These are phyloP conservation scores for Sclerotinia nivalis DNA, from an alignment of 2,329 filamentous ascomycete genomes.

Conservation along the genomic window DNA sequence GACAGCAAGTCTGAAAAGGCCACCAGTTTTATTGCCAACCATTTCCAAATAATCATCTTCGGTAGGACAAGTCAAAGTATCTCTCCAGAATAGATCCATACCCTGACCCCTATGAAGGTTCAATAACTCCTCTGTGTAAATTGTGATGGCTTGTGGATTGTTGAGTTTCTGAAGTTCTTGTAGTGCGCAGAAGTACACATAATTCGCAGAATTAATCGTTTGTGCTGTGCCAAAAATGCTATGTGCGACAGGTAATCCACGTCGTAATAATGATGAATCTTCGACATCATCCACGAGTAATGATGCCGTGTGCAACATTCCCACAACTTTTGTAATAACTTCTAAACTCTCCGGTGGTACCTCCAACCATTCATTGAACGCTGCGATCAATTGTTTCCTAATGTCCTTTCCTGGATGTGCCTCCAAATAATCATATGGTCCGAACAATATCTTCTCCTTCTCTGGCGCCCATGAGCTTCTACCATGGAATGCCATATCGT, in stretches of 20 bases:
- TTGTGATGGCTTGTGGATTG: conserved; percentile 65
- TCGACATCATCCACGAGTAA: conserved; percentile 87
- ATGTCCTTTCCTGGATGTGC: conserved; percentile 83
- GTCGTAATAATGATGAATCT: conserved; percentile 73
- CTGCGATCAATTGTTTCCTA: conserved; percentile 73
- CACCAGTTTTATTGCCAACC: conserved; percentile 89
- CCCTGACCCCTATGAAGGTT: conserved; percentile 86
- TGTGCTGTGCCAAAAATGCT: conserved; percentile 82
- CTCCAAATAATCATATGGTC: conserved; percentile 78
- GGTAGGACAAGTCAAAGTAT: conserved; percentile 78
- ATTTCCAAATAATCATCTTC: conserved; percentile 94
- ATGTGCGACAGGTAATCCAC: conserved; percentile 80
- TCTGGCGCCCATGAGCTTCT: conserved; percentile 60
- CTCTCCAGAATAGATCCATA: conserved; percentile 89
- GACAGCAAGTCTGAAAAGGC: conserved; percentile 79
- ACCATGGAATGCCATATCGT: conserved; percentile 39
- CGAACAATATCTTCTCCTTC: conserved; percentile 76
- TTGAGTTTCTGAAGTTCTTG: conserved; percentile 71
- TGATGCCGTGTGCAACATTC: conserved; percentile 84
- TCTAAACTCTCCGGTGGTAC: conserved; percentile 69
- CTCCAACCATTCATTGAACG: conserved; percentile 79
- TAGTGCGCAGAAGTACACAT: conserved; percentile 80
- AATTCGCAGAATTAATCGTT: conserved; percentile 89
- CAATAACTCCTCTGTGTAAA: conserved; percentile 80
- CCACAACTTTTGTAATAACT: conserved; percentile 76